Conservation (phyloP, 2,329 filamentous ascomycete species). For the Pseudodiploospora longispora region DNA sequence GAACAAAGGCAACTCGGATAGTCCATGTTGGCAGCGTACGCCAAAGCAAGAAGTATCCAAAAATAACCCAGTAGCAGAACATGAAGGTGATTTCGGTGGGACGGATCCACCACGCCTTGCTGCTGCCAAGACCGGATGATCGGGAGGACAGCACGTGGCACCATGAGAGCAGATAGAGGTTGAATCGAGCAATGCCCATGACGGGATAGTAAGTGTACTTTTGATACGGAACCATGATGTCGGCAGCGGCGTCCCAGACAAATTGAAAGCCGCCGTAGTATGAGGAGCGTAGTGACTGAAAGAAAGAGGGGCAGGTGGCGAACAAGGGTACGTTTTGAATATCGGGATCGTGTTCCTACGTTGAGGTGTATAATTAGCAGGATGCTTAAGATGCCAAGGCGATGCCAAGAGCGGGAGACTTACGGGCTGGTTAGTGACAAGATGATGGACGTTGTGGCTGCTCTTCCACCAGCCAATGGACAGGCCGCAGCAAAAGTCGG, state of each 20-base stretch:
- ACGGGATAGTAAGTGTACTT: conserved; percentile 78
- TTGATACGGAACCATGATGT: conserved; percentile 63
- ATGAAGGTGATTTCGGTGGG: conserved; percentile 25
- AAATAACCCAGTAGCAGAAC: conserved; percentile 78
- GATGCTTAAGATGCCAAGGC: neutral
- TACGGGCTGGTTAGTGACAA: conserved; percentile 83
- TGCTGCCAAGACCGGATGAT: conserved; percentile 60
- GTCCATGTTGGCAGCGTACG: conserved; percentile 27
- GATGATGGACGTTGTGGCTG: conserved; percentile 93
- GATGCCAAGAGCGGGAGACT: neutral
- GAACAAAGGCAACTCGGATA: conserved; percentile 64
- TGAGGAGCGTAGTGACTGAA: conserved; percentile 61
- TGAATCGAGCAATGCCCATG: conserved; percentile 75
- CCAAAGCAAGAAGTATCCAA: conserved; percentile 70
- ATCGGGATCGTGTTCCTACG: conserved; percentile 76
- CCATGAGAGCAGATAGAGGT: conserved; percentile 78
- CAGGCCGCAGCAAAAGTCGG: conserved; percentile 80
- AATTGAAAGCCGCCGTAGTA: conserved; percentile 75
- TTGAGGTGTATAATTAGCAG: neutral
- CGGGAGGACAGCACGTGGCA: conserved; percentile 48
- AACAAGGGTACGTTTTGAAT: conserved; percentile 89
- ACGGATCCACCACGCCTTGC: conserved; percentile 59
- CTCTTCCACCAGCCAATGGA: conserved; percentile 96
- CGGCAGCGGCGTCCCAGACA: conserved; percentile 65
- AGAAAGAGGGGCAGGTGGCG: conserved; percentile 72